phyloP scores from a whole-genome alignment of 495 filamentous ascomycete species.

The Trichocladium antarcticum region DNA sequence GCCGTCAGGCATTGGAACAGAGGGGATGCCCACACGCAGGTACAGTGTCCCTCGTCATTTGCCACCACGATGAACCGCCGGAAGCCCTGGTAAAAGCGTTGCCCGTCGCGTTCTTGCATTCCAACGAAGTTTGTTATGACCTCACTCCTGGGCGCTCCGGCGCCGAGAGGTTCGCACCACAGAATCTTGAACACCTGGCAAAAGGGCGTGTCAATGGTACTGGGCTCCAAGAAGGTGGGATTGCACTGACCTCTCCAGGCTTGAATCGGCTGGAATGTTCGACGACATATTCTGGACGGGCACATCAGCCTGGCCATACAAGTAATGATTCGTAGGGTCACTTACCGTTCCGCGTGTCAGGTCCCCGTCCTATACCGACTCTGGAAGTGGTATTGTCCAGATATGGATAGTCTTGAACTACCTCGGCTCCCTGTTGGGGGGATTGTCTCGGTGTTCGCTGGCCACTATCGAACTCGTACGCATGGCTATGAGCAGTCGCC shows the following conservation, averaged over 20 bases:
- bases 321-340: neutral
- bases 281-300: slow-evolving; percentile 30
- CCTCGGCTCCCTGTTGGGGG: neutral
- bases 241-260: slow-evolving; percentile 30
- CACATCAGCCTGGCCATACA: neutral
- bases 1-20: neutral
- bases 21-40: slow-evolving; percentile 35
- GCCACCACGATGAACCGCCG: slow-evolving; percentile 40
- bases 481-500: neutral
- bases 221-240: neutral
- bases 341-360: slow-evolving; percentile 2
- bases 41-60: slow-evolving; percentile 37
- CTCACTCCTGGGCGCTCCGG: slow-evolving; percentile 16
- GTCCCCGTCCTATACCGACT: neutral
- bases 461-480: neutral
- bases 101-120: slow-evolving; percentile 13
- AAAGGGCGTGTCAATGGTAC: neutral
- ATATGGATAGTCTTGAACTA: neutral
- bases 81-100: slow-evolving; percentile 32
- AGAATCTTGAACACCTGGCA: slow-evolving; percentile 37
- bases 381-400: neutral
- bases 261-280: slow-evolving; percentile 32
- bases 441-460: slow-evolving; percentile 4
- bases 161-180: slow-evolving; percentile 37
- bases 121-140: slow-evolving; percentile 20